phyloP scores from a whole-genome alignment of 108 stramenopile genomes.

The Pseudonitzschia pungens region DNA sequence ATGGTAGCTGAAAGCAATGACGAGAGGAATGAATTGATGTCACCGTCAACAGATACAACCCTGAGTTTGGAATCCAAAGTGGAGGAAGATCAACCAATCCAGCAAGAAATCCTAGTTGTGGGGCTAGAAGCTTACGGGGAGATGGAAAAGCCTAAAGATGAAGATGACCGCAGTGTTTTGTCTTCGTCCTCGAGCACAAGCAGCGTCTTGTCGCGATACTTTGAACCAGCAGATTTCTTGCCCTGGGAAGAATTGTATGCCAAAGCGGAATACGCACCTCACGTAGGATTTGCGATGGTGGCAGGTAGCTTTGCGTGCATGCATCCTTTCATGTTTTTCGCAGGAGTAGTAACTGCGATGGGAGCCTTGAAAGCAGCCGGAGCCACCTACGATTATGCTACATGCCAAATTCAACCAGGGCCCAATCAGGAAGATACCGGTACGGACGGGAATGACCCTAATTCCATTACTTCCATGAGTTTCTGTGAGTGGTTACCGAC shows the following conservation, averaged over 20 bases:
- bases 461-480: too few species aligned
- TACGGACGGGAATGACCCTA: neutral
- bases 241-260: conserved; percentile 18
- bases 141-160: conserved; percentile 10
- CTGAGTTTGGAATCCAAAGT: neutral
- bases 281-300: conserved; percentile 42
- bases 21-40: neutral
- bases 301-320: conserved; percentile 26
- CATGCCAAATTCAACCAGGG: conserved; percentile 10
- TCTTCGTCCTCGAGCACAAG: neutral
- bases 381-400: conserved; percentile 26
- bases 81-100: neutral
- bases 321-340: conserved; percentile 41
- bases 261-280: conserved; percentile 19
- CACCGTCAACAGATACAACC: neutral
- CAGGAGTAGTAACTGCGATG: conserved; percentile 37
- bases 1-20: too few species aligned
- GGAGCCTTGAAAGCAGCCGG: conserved; percentile 32
- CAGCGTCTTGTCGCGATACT: conserved; percentile 22
- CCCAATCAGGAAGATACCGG: neutral
- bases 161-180: neutral
- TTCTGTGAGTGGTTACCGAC: neutral
- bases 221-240: conserved; percentile 35
- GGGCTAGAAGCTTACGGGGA: neutral
- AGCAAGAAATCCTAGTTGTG: neutral